A percentile compares a stretch with the other conserved stretches of the same genome.
These are phyloP conservation scores for Linderniella brevidens DNA, from an alignment of 257 asterid genomes.

Conservation along the genomic window DNA sequence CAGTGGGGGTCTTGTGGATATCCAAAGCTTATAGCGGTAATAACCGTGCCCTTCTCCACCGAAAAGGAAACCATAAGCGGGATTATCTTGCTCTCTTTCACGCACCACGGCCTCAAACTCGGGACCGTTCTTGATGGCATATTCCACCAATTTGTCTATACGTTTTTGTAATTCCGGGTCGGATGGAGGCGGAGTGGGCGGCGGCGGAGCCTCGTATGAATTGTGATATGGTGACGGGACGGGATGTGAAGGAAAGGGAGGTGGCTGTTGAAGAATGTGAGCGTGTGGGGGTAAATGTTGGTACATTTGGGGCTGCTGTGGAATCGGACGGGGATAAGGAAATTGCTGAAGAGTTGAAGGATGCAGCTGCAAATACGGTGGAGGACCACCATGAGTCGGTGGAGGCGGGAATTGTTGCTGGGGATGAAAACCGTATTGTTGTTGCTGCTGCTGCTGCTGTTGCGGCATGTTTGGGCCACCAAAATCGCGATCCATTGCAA, in stretches of 20 bases:
- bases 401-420: conserved; percentile 85
- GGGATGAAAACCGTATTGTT: conserved; percentile 68
- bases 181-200: conserved; percentile 80
- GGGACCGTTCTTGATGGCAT: conserved; percentile 88
- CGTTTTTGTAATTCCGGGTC: conserved; percentile 91
- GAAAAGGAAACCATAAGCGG: conserved; percentile 73
- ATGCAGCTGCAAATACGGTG: conserved; percentile 71
- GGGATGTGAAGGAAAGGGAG: conserved; percentile 60
- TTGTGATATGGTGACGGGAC: conserved; percentile 57
- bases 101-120: conserved; percentile 96
- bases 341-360: conserved; percentile 65
- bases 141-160: conserved; percentile 78
- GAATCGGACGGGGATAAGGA: conserved; percentile 59
- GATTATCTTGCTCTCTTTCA: conserved; percentile 89
- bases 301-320: conserved; percentile 48
- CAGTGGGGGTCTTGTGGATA: conserved; percentile 44
- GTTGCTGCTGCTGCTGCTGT: conserved; percentile 81
- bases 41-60: conserved; percentile 97
- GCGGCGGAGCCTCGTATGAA: conserved; percentile 59
- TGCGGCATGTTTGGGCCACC: conserved; percentile 60
- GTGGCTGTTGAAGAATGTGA: conserved; percentile 57
- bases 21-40: conserved; percentile 75
- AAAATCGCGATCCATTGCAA: conserved; percentile 78
- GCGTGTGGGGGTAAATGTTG: conserved; percentile 71
- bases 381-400: conserved; percentile 35